Evolutionary conservation across 2,329 filamentous ascomycete genomes (phyloP), one percentile per base, ranked within the genome.

Genomic region (Aspergillus tanneri): DNA sequence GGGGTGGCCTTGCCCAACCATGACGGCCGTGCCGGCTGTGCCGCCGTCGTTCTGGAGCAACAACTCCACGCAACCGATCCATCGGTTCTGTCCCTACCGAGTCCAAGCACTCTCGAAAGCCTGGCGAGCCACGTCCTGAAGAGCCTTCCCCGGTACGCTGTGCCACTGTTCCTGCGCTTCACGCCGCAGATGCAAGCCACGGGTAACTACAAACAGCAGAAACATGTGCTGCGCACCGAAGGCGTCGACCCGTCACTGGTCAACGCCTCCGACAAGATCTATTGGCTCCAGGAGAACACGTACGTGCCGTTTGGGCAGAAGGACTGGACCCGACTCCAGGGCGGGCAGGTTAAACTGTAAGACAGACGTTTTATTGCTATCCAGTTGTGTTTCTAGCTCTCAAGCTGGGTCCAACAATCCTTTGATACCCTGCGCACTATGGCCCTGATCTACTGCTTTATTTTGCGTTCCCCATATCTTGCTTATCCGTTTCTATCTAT

Each of bases 131-230:
- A 90, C 59, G 79, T 79, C 0, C 63, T 72, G 11, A 66, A 68
- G 5, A 73, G 73, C 5, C 73, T 95, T 21, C 90, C 90, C 0
- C 79, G 77, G 40, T 95, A 87, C 61, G 89, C 90, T 0, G 79
- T 85, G 4, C 90, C 90, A 0, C 59, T 93, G 1, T 96, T 95
- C 70, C 65, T 96, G 39, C 78, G 90, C 10, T 69, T 90, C 5
- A 78, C 85, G 6, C 75, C 72, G 21, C 77, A 79, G 21, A 77
- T 82, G 56, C 82, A 86, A 60, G 77, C 82, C 1, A 95, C 90
- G 4, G 89, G 90, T 0, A 96, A 90, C 39, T 87, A 90, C 62
- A 96, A 96, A 76, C 88, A 95, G 72, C 86, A 91, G 71, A 96
- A 96, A 70, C 82, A 86, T 54, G 70, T 74, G 0, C 66, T 95